These are phyloP conservation scores for Stachybotrys echinatus DNA, from an alignment of 2,329 filamentous ascomycete genomes.

Conservation along the genomic window DNA sequence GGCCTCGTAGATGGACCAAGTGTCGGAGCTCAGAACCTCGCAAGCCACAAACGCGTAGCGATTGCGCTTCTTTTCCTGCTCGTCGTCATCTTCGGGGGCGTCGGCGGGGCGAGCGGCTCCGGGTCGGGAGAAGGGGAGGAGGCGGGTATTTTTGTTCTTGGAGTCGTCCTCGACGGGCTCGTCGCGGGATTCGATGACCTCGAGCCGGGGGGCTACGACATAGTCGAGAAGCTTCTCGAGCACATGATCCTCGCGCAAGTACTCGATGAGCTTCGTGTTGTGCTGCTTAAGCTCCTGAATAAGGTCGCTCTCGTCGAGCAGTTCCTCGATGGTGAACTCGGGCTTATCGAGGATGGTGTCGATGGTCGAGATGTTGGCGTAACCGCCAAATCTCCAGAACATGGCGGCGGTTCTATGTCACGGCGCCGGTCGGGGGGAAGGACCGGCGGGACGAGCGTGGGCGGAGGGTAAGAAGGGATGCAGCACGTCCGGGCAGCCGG, in stretches of 20 bases:
- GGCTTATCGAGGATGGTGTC: constrained; percentile 96
- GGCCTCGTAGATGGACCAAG: constrained; percentile 93
- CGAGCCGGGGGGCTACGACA: constrained; percentile 74
- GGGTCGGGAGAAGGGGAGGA: constrained; percentile 44
- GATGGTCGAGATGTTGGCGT: constrained; percentile 94
- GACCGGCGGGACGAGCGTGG: constrained; percentile 21
- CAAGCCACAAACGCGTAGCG: constrained; percentile 92
- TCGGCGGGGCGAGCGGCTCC: constrained; percentile 48
- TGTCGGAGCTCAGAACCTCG: constrained; percentile 90
- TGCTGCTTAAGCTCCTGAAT: constrained; percentile 98
- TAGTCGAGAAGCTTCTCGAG: constrained; percentile 84
- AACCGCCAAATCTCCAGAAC: constrained; percentile 99
- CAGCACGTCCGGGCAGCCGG: constrained; percentile 11
- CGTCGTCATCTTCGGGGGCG: constrained; percentile 47
- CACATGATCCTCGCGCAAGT: constrained; percentile 80
- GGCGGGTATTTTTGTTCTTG: constrained; percentile 37
- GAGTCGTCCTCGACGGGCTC: constrained; percentile 48
- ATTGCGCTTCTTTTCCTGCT: constrained; percentile 83
- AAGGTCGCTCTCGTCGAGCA: constrained; percentile 92
- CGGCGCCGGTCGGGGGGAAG: constrained; percentile 23
- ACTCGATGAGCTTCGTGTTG: constrained; percentile 96
- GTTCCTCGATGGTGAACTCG: constrained; percentile 89
- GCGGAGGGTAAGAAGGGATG: constrained; percentile 8
- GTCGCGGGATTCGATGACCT: constrained; percentile 45
- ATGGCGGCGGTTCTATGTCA: constrained; percentile 56